Percentiles rank a stretch among this genome's conserved stretches.
phyloP scores from a whole-genome alignment of 352 stramenopile genomes.

The Globisporangium mamillatum region DNA sequence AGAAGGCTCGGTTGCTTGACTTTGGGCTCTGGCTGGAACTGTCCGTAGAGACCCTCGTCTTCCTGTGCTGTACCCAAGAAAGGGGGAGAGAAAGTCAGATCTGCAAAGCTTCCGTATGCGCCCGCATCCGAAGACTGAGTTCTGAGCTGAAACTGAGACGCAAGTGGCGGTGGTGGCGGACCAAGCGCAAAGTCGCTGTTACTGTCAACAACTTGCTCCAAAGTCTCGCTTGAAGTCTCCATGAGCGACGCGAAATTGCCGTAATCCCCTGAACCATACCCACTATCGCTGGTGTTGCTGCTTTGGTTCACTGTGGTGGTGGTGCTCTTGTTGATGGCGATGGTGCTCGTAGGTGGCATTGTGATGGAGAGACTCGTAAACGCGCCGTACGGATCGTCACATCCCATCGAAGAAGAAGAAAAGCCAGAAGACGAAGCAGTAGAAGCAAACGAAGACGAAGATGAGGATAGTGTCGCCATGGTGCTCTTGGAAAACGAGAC shows the following conservation, averaged over 20 bases:
- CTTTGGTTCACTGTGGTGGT: background rate
- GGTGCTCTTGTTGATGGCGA: background rate
- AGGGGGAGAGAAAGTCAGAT: slow-evolving; percentile 18
- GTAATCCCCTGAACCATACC: slow-evolving; percentile 27
- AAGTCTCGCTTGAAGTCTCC: background rate
- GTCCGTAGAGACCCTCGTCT: slow-evolving; percentile 14
- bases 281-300: background rate
- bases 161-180: slow-evolving; percentile 20
- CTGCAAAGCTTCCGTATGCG: slow-evolving; percentile 38
- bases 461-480: background rate
- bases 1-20: slow-evolving; percentile 2
- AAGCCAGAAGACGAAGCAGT: background rate
- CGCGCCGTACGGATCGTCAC: slow-evolving; percentile 24
- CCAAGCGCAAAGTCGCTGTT: slow-evolving; percentile 20
- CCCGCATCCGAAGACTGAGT: slow-evolving; percentile 5
- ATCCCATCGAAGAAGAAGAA: background rate
- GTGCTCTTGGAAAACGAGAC: slow-evolving; percentile 15
- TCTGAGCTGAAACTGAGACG: slow-evolving; percentile 5
- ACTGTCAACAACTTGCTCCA: background rate
- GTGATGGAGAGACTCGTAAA: slow-evolving; percentile 23
- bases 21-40: slow-evolving; percentile 19
- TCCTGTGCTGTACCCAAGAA: background rate
- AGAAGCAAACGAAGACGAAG: slow-evolving; percentile 1
- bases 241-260: slow-evolving; percentile 39
- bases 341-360: background rate